phyloP scores from a whole-genome alignment of 768 basidiomycete genomes.

The Lentinula detonsa region DNA sequence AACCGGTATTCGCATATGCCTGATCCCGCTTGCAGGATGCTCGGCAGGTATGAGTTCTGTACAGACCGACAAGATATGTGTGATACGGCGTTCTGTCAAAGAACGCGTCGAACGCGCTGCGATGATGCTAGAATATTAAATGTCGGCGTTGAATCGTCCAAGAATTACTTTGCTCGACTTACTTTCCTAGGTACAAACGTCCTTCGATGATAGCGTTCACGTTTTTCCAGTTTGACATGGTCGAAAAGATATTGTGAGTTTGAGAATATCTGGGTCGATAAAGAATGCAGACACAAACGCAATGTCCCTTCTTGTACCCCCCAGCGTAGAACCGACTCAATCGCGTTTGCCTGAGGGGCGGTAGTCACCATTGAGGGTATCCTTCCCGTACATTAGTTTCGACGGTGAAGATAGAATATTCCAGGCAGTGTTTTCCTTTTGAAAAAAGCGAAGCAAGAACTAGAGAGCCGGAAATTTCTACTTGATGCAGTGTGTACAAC shows the following conservation, averaged over 20 bases:
- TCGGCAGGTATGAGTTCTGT: slow-evolving; percentile 67
- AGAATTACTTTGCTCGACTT: slow-evolving; percentile 25
- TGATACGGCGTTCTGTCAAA: slow-evolving; percentile 68
- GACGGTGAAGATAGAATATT: not conserved
- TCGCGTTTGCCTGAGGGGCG: not conserved
- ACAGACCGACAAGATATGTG: slow-evolving; percentile 78
- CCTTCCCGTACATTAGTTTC: not conserved
- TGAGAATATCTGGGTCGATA: not conserved
- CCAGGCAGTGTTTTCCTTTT: not conserved
- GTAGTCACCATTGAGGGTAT: not conserved
- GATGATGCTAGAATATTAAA: slow-evolving; percentile 43
- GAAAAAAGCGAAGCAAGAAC: not conserved
- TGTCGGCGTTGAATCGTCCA: slow-evolving; percentile 12
- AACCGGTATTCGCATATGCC: slow-evolving; percentile 65
- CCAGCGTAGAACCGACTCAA: not conserved
- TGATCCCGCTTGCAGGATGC: slow-evolving; percentile 59
- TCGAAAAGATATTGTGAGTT: slow-evolving; percentile 12
- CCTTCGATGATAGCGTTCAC: slow-evolving; percentile 60
- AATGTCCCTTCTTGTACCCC: not conserved
- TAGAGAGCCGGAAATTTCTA: not conserved
- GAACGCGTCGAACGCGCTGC: slow-evolving; percentile 69
- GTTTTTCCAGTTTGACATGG: slow-evolving; percentile 55
- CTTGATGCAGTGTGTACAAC: not conserved
- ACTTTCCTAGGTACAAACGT: slow-evolving; percentile 73
- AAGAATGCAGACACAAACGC: not conserved